A percentile compares a stretch with the other conserved stretches of the same genome.
These are phyloP conservation scores for Hydrangea macrophylla DNA, from an alignment of 148 eudicot genomes.

Conservation along the genomic window DNA sequence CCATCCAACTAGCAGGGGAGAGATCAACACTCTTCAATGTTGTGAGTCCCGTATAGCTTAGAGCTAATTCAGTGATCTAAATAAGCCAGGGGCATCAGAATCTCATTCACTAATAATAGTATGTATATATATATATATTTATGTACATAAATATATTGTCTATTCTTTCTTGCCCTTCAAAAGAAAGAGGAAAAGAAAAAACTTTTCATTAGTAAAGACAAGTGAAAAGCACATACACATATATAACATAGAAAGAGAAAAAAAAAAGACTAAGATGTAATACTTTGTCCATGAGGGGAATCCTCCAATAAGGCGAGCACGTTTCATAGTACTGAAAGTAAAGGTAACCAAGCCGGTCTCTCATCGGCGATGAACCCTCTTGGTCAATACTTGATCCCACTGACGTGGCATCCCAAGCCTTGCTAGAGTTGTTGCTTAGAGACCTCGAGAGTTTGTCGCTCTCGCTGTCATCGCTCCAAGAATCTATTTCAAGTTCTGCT, in stretches of 20 bases:
- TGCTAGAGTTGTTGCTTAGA: slow-evolving; percentile 14
- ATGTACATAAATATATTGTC: no score
- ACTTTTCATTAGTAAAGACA: background rate
- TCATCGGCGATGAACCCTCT: background rate
- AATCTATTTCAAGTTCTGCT: background rate
- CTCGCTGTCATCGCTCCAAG: slow-evolving; percentile 17
- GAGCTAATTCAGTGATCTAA: slow-evolving; percentile 21
- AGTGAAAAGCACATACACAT: background rate
- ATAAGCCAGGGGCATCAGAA: background rate
- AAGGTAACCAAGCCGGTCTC: slow-evolving; percentile 11
- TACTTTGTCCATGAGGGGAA: slow-evolving; percentile 31
- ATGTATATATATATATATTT: background rate
- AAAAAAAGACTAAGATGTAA: background rate
- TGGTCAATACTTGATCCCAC: slow-evolving; percentile 12
- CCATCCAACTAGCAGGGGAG: slow-evolving; percentile 48
- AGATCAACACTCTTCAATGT: slow-evolving; percentile 26
- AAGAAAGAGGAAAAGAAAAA: background rate
- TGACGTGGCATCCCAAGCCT: slow-evolving; percentile 11
- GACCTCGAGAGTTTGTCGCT: slow-evolving; percentile 23
- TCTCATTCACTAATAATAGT: background rate
- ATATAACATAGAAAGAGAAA: background rate
- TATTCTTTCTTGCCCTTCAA: no score
- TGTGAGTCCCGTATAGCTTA: slow-evolving; percentile 16
- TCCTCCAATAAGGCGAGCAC: slow-evolving; percentile 21
- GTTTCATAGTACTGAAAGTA: slow-evolving; percentile 22